A percentile compares a stretch with the other conserved stretches of the same genome.
These are phyloP conservation scores for Phaeotremella fagi DNA, from an alignment of 768 basidiomycete genomes.

Conservation along the genomic window DNA sequence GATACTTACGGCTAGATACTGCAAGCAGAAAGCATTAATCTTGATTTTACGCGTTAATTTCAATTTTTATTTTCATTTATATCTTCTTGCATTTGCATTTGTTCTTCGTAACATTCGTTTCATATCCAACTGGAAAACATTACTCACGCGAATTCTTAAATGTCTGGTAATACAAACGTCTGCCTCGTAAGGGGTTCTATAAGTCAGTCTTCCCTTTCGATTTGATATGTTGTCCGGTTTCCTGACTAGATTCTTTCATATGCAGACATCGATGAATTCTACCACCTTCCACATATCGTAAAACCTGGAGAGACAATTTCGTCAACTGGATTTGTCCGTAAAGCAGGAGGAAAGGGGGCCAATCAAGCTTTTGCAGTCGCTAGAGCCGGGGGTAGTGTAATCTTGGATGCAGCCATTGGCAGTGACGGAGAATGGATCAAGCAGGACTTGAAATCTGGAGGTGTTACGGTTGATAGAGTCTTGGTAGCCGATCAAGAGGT, in stretches of 20 bases:
- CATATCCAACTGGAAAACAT: too few species aligned
- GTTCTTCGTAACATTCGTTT: too few species aligned
- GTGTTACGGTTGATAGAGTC: slow-evolving; percentile 38
- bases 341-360: slow-evolving; percentile 52
- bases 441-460: slow-evolving; percentile 33
- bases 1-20: too few species aligned
- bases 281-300: slow-evolving; percentile 41
- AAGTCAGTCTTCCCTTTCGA: too few species aligned
- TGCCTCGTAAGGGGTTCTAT: slow-evolving; percentile 46
- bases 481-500: slow-evolving; percentile 31
- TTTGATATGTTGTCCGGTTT: too few species aligned
- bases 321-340: slow-evolving; percentile 40
- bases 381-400: slow-evolving; percentile 39
- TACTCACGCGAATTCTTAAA: neutral
- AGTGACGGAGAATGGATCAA: slow-evolving; percentile 43
- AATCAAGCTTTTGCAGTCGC: slow-evolving; percentile 51
- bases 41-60: too few species aligned
- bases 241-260: too few species aligned
- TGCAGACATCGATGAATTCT: slow-evolving; percentile 49
- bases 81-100: too few species aligned
- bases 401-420: slow-evolving; percentile 46
- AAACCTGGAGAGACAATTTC: slow-evolving; percentile 51
- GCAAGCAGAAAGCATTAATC: too few species aligned
- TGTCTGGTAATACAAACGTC: slow-evolving; percentile 3
- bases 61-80: too few species aligned